Percentiles rank a stretch among this genome's conserved stretches.
phyloP scores from a whole-genome alignment of 208 protist species.

The Histomonas meleagridis region DNA sequence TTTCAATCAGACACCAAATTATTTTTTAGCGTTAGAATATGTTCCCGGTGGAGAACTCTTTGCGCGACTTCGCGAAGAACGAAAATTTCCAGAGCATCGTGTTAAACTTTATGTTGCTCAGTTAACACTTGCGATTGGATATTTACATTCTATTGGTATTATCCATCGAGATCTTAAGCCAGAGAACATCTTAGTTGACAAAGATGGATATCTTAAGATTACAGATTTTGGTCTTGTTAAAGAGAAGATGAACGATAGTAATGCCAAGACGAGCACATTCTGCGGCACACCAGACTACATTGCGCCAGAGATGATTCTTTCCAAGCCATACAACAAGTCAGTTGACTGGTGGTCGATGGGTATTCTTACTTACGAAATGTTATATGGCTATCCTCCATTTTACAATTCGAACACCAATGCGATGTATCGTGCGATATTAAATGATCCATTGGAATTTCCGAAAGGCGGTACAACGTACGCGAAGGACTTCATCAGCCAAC shows the following conservation, averaged over 20 bases:
- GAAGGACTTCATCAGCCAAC: background rate
- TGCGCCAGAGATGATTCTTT: background rate
- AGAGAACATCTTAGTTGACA: conserved; percentile 11
- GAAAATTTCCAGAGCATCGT: background rate
- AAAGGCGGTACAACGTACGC: background rate
- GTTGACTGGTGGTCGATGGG: conserved; percentile 29
- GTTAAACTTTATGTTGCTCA: background rate
- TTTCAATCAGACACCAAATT: background rate
- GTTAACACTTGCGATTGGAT: background rate
- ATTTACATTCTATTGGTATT: background rate
- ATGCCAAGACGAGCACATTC: background rate
- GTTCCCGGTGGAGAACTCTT: background rate
- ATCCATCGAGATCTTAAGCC: conserved; percentile 31
- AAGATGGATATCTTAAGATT: background rate
- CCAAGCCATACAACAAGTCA: background rate
- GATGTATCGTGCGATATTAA: background rate
- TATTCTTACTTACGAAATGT: background rate
- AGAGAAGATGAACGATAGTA: no score
- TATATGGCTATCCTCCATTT: background rate
- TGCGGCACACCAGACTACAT: conserved; percentile 23
- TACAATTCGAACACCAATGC: background rate
- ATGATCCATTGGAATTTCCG: background rate
- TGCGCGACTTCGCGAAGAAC: background rate
- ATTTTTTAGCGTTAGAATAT: background rate
- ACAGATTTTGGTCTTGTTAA: conserved; percentile 28